Evolutionary conservation across 2,329 filamentous ascomycete genomes (phyloP).

Genomic region (Neopestalotiopsis rosae): DNA sequence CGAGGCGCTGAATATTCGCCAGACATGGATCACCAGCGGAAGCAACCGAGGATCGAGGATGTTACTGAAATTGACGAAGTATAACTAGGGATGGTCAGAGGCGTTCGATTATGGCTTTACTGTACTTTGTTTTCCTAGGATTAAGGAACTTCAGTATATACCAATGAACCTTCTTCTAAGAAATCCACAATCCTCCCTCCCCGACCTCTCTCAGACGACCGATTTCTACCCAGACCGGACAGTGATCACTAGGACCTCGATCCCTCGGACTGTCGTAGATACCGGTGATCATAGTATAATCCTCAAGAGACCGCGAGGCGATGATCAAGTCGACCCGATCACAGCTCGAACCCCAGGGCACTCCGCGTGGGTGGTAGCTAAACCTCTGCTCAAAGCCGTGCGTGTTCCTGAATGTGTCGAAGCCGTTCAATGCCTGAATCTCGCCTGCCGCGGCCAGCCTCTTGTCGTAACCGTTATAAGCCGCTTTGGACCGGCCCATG

Average conservation of each 20-base stretch:
- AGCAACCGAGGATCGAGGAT: no score
- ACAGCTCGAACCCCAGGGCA: conserved; percentile 53
- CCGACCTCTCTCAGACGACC: neutral
- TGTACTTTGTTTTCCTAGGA: no score
- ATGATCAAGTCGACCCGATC: conserved; percentile 60
- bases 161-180: no score
- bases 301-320: conserved; percentile 42
- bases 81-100: no score
- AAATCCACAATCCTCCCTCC: neutral
- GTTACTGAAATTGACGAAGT: no score
- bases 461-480: neutral
- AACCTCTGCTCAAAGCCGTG: conserved; percentile 48
- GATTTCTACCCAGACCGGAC: conserved; percentile 51
- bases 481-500: conserved; percentile 22
- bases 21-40: neutral
- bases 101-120: no score
- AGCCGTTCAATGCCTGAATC: conserved; percentile 34
- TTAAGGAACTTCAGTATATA: no score
- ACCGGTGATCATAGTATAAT: conserved; percentile 31
- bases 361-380: conserved; percentile 52
- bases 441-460: conserved; percentile 25
- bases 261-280: conserved; percentile 46
- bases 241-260: conserved; percentile 58
- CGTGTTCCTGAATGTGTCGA: conserved; percentile 55
- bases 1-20: neutral